These are phyloP conservation scores for Senna tora DNA, from an alignment of 306 rosid species.

Conservation along the genomic window DNA sequence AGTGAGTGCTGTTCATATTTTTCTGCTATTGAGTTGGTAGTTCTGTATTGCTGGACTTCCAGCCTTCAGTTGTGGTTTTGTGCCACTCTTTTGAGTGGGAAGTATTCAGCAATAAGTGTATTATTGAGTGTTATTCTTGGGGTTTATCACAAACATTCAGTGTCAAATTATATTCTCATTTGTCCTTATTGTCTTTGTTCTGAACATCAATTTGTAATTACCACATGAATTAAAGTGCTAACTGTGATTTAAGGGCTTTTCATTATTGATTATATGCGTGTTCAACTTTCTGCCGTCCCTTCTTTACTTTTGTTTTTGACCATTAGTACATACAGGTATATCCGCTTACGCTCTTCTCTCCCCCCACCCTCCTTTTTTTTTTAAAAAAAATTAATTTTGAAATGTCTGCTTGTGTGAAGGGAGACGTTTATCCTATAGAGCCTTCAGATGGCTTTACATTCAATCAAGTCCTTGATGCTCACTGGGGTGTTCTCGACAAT, in stretches of 20 bases:
- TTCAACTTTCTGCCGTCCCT: background rate
- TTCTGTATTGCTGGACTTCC: too few relatives aligned
- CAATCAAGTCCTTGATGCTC: slow-evolving; percentile 84
- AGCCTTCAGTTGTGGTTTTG: too few relatives aligned
- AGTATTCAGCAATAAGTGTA: too few relatives aligned
- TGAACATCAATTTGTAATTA: slow-evolving; percentile 18
- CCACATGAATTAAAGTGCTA: slow-evolving; percentile 15
- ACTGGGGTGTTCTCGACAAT: slow-evolving; percentile 83
- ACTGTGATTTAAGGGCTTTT: slow-evolving; percentile 11
- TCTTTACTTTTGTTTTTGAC: slow-evolving; percentile 26
- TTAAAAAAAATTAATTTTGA: background rate
- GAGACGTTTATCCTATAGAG: slow-evolving; percentile 94
- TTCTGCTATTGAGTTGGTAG: too few relatives aligned
- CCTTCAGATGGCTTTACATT: slow-evolving; percentile 54
- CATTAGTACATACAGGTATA: slow-evolving; percentile 8
- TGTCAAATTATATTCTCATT: slow-evolving; percentile 23
- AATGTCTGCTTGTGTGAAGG: slow-evolving; percentile 52
- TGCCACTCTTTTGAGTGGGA: too few relatives aligned
- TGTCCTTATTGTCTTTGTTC: slow-evolving; percentile 10
- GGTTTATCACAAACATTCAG: background rate
- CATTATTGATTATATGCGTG: slow-evolving; percentile 20
- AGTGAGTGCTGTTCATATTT: too few relatives aligned
- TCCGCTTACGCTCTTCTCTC: slow-evolving; percentile 15
- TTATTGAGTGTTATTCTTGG: too few relatives aligned
- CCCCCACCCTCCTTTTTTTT: background rate